A percentile compares a stretch with the other conserved stretches of the same genome.
Evolutionary conservation across 2,329 filamentous ascomycete species (phyloP).

Genomic region (Exserohilum turcica): DNA sequence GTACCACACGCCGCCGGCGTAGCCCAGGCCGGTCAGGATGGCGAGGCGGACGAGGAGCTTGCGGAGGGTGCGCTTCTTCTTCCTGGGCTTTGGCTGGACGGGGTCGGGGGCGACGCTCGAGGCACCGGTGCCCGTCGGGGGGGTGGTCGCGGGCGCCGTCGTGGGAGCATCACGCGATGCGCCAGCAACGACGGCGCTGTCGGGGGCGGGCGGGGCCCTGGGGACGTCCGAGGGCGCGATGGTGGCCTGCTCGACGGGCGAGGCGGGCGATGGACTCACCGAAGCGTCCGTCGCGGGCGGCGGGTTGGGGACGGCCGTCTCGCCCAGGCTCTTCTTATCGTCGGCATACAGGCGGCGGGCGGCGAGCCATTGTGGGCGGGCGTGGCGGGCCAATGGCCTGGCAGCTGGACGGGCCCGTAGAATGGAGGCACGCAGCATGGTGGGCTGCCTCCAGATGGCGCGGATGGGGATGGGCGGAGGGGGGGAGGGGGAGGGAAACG

Average conservation of each 20-base stretch:
- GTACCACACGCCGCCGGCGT: slow-evolving; percentile 88
- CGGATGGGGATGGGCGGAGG: slow-evolving; percentile 19
- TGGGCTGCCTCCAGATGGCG: slow-evolving; percentile 50
- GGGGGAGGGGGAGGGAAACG: slow-evolving; percentile 12
- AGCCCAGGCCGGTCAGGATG: slow-evolving; percentile 76
- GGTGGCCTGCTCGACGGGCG: slow-evolving; percentile 36
- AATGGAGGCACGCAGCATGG: slow-evolving; percentile 63
- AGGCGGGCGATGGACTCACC: slow-evolving; percentile 6
- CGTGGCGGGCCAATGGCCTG: slow-evolving; percentile 38
- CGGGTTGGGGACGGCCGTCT: slow-evolving; percentile 46
- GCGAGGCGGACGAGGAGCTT: slow-evolving; percentile 74
- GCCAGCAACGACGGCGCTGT: slow-evolving; percentile 37
- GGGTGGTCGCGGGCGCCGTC: slow-evolving; percentile 41
- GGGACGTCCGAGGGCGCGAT: slow-evolving; percentile 58
- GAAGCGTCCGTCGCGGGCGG: slow-evolving; percentile 29
- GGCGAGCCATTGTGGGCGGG: slow-evolving; percentile 45
- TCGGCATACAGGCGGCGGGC: slow-evolving; percentile 59
- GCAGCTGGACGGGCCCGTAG: slow-evolving; percentile 54
- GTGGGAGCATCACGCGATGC: slow-evolving; percentile 44
- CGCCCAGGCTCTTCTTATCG: slow-evolving; percentile 48
- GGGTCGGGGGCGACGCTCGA: slow-evolving; percentile 51
- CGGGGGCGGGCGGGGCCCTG: slow-evolving; percentile 52
- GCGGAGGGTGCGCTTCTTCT: slow-evolving; percentile 74
- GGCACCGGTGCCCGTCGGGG: slow-evolving; percentile 51
- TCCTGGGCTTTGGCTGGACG: slow-evolving; percentile 58